phyloP scores from a whole-genome alignment of 164 flowering plant genomes.

The Tetracentron sinense region DNA sequence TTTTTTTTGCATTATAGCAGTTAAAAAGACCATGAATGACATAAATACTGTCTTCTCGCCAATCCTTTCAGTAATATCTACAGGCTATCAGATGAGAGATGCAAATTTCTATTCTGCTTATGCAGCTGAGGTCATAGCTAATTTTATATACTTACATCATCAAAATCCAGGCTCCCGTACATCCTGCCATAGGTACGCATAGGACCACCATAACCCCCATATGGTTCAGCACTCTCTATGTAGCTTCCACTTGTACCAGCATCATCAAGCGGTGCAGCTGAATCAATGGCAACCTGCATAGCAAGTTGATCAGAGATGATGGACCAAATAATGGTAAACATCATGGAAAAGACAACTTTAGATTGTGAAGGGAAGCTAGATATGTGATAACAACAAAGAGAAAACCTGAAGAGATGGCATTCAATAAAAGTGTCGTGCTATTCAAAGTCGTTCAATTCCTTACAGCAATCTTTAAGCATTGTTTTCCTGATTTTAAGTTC shows the following conservation, averaged over 20 bases:
- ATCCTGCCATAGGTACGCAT: conserved; percentile 76
- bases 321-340: neutral
- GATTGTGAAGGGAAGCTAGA: neutral
- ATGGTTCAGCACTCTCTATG: conserved; percentile 46
- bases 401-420: too few relatives aligned
- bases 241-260: conserved; percentile 57
- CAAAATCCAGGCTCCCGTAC: conserved; percentile 80
- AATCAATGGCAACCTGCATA: conserved; percentile 89
- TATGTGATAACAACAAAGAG: neutral
- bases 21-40: too few relatives aligned
- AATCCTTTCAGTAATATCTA: neutral
- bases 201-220: conserved; percentile 80
- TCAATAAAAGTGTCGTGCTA: too few relatives aligned
- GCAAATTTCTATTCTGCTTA: neutral
- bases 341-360: neutral
- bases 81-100: neutral
- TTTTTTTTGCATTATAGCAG: too few relatives aligned
- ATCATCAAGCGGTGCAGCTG: conserved; percentile 94
- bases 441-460: too few relatives aligned
- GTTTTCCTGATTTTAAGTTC: too few relatives aligned
- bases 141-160: conserved; percentile 60
- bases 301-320: neutral
- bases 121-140: neutral
- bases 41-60: neutral
- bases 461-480: too few relatives aligned